Evolutionary conservation across 23 red algal species (phyloP).

Genomic region (Cyanidioschyzon merolae): DNA sequence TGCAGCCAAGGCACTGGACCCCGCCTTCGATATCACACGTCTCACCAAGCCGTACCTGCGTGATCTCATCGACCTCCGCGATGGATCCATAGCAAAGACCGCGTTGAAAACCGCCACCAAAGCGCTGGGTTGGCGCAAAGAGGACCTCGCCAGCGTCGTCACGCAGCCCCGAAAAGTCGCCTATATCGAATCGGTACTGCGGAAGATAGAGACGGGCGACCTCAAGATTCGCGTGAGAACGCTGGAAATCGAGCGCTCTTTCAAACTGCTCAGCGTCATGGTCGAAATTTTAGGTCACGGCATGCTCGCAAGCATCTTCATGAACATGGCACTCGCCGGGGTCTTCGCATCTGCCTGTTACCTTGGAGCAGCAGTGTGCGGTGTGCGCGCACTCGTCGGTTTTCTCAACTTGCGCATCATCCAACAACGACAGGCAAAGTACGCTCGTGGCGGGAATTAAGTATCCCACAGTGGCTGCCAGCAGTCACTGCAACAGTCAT

Average conservation of each 20-base stretch:
- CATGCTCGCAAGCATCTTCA: not conserved
- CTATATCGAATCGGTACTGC: slow-evolving; percentile 56
- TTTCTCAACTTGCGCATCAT: not conserved
- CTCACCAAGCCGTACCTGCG: slow-evolving; percentile 68
- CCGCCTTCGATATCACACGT: slow-evolving; percentile 59
- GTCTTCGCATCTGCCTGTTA: not conserved
- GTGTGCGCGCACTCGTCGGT: not conserved
- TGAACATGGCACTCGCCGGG: slow-evolving; percentile 3
- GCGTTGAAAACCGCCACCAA: slow-evolving; percentile 48
- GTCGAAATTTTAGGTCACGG: slow-evolving; percentile 3
- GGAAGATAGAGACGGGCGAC: slow-evolving; percentile 68
- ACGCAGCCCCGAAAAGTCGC: slow-evolving; percentile 62
- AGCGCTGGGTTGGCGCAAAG: slow-evolving; percentile 48
- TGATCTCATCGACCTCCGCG: slow-evolving; percentile 71
- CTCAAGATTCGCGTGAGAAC: slow-evolving; percentile 57
- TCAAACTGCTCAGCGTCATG: slow-evolving; percentile 13
- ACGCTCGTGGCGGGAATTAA: not conserved
- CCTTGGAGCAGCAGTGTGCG: not conserved
- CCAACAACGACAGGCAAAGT: not conserved
- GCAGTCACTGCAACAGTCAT: not conserved
- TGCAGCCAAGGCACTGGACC: slow-evolving; percentile 59
- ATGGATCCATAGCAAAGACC: slow-evolving; percentile 60
- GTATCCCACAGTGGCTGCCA: not conserved
- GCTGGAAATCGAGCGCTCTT: slow-evolving; percentile 45
- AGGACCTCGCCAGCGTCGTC: slow-evolving; percentile 46